phyloP scores from a whole-genome alignment of 2,329 filamentous ascomycete species.

The Penicillium sp. region DNA sequence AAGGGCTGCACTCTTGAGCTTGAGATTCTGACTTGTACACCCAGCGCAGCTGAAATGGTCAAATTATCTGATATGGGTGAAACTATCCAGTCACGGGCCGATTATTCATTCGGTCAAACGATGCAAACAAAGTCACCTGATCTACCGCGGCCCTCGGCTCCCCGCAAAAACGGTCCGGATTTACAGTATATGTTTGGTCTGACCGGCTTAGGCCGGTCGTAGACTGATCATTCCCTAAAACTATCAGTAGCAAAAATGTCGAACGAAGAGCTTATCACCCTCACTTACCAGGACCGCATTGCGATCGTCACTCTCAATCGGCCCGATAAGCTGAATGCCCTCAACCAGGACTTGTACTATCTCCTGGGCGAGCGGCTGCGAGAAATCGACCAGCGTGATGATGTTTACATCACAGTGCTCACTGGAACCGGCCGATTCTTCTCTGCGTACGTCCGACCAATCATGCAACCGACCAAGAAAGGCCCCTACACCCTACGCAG shows the following conservation, averaged over 20 bases:
- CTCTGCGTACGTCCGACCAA: conserved; percentile 63
- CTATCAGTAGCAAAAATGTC: no score
- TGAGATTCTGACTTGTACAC: background rate
- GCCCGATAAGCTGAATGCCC: conserved; percentile 79
- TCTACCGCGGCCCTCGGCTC: conserved; percentile 22
- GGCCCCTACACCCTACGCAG: background rate
- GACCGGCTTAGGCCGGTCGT: background rate
- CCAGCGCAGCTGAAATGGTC: background rate
- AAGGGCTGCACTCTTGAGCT: background rate
- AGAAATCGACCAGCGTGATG: conserved; percentile 70
- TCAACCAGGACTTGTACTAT: conserved; percentile 69
- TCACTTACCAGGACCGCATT: conserved; percentile 63
- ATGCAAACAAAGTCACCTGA: conserved; percentile 21
- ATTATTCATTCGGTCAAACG: conserved; percentile 16
- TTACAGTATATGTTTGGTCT: background rate
- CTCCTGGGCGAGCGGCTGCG: conserved; percentile 66
- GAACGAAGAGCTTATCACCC: conserved; percentile 47
- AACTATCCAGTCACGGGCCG: conserved; percentile 13
- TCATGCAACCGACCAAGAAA: no score
- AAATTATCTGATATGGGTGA: background rate
- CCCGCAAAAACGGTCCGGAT: conserved; percentile 12
- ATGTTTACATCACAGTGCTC: conserved; percentile 78
- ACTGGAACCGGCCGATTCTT: conserved; percentile 77
- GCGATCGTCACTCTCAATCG: conserved; percentile 85
- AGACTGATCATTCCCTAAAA: background rate